Conservation (phyloP, 2,329 filamentous ascomycete genomes). For the Emericellopsis atlantica region DNA sequence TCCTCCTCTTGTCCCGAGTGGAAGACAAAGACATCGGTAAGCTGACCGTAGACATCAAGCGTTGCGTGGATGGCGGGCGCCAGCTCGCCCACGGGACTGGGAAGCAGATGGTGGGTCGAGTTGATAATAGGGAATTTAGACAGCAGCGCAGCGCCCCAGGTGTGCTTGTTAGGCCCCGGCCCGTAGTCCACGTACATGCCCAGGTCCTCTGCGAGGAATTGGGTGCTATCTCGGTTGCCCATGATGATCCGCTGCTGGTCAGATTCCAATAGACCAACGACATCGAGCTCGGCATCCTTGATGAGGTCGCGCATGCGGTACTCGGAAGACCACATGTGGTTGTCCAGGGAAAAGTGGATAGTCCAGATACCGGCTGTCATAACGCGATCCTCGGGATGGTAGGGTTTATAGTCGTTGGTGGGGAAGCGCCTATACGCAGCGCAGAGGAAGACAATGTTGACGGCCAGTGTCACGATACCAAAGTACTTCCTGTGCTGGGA, state of each 20-base stretch:
- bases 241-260: slow-evolving; percentile 97
- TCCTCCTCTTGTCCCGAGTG: slow-evolving; percentile 98
- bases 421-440: slow-evolving; percentile 87
- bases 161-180: slow-evolving; percentile 96
- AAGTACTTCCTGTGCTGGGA: slow-evolving; percentile 39
- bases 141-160: slow-evolving; percentile 84
- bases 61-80: slow-evolving; percentile 97
- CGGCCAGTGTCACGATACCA: slow-evolving; percentile 46
- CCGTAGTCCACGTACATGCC: slow-evolving; percentile 99
- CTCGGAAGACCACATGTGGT: slow-evolving; percentile 98
- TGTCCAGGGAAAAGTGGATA: slow-evolving; percentile 94
- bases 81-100: slow-evolving; percentile 85
- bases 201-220: slow-evolving; percentile 88
- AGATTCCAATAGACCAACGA: slow-evolving; percentile 86
- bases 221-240: slow-evolving; percentile 94
- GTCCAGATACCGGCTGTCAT: slow-evolving; percentile 97
- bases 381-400: slow-evolving; percentile 77
- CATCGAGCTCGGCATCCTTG: slow-evolving; percentile 91
- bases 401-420: slow-evolving; percentile 78
- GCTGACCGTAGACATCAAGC: slow-evolving; percentile 77
- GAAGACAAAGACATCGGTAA: slow-evolving; percentile 93
- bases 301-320: slow-evolving; percentile 84
- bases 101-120: slow-evolving; percentile 89
- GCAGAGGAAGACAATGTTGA: slow-evolving; percentile 71
- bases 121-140: slow-evolving; percentile 98